phyloP scores from a whole-genome alignment of 75 land plant genomes.

The Ceratopteris richardii region DNA sequence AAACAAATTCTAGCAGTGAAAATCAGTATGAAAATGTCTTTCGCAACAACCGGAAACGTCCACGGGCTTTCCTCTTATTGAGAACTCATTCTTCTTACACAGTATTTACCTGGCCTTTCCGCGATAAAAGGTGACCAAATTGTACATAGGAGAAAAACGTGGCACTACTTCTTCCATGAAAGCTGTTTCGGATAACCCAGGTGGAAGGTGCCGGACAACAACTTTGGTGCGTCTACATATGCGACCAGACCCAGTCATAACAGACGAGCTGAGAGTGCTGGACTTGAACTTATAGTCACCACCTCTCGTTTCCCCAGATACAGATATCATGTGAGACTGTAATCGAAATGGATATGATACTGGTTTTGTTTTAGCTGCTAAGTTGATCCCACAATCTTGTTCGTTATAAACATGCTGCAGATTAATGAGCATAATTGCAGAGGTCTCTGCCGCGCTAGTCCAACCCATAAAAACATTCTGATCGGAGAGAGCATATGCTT shows the following conservation, averaged over 20 bases:
- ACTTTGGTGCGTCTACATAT: conserved; percentile 81
- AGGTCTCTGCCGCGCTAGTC: background rate
- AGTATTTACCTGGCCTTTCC: conserved; percentile 62
- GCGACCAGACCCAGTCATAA: conserved; percentile 13
- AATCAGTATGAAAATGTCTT: too few relatives aligned
- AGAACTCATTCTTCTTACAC: too few relatives aligned
- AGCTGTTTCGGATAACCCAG: conserved; percentile 41
- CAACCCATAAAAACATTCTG: background rate
- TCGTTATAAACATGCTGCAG: background rate
- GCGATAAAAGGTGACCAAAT: conserved; percentile 52
- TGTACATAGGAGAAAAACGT: conserved; percentile 47
- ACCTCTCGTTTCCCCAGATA: background rate
- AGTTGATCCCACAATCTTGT: too few relatives aligned
- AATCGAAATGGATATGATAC: background rate
- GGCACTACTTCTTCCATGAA: conserved; percentile 58
- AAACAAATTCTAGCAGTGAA: too few relatives aligned
- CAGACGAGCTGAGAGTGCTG: conserved; percentile 9
- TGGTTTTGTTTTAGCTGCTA: background rate
- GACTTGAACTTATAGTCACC: too few relatives aligned
- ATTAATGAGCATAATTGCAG: background rate
- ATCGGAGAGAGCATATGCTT: background rate
- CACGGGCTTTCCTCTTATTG: too few relatives aligned
- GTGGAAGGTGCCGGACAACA: conserved; percentile 84
- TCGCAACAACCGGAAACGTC: too few relatives aligned
- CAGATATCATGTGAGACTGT: background rate